Evolutionary conservation across 148 eudicot genomes (phyloP).

Genomic region (Suaeda aralocaspica): DNA sequence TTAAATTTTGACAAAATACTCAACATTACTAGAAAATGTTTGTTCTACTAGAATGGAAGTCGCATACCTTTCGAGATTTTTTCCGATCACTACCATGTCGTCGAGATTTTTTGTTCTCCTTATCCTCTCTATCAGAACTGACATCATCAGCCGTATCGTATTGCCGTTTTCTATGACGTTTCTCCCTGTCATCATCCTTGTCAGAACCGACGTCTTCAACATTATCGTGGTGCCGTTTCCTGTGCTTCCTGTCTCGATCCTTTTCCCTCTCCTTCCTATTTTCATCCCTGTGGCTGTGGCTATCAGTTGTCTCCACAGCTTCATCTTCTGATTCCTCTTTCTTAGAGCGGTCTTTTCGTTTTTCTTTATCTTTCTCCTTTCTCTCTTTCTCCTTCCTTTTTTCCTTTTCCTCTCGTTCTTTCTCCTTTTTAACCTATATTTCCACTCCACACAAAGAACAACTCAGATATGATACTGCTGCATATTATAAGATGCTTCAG

Average conservation of each 20-base stretch:
- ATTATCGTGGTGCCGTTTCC: constrained; percentile 62
- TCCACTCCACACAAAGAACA: constrained; percentile 9
- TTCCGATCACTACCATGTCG: constrained; percentile 89
- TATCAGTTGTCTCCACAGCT: constrained; percentile 48
- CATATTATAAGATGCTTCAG: background rate
- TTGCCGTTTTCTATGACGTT: constrained; percentile 58
- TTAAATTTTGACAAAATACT: background rate
- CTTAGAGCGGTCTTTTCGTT: constrained; percentile 68
- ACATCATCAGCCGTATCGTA: constrained; percentile 59
- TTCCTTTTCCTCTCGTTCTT: constrained; percentile 73
- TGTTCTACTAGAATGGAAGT: background rate
- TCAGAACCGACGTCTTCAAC: constrained; percentile 66
- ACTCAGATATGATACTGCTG: constrained; percentile 3
- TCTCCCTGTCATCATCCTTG: constrained; percentile 28
- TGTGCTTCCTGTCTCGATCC: constrained; percentile 45
- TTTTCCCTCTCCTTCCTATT: constrained; percentile 65
- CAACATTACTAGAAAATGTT: background rate
- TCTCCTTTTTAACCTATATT: constrained; percentile 80
- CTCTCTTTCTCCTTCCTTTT: constrained; percentile 54
- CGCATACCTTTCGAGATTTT: constrained; percentile 82
- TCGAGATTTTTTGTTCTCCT: constrained; percentile 74
- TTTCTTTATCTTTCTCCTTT: constrained; percentile 55
- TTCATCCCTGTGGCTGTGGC: constrained; percentile 55
- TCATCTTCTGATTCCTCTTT: constrained; percentile 80
- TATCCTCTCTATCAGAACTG: constrained; percentile 82